Conservation (phyloP, 1,139 yeast genomes). For the Protomyces lactucae-debilis region DNA sequence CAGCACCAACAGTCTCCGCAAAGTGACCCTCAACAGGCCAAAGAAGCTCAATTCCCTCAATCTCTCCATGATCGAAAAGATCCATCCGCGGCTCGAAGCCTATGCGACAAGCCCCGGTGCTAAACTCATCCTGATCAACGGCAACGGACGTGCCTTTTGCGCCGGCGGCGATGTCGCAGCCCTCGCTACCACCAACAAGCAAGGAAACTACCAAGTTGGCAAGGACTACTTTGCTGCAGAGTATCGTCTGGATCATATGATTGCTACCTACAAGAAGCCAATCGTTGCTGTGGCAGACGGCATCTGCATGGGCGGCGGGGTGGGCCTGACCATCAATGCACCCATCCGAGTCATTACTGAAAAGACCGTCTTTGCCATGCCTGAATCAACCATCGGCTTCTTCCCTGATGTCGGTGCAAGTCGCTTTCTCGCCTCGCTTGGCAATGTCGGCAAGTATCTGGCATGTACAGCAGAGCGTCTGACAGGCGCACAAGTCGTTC, state of each 20-base stretch:
- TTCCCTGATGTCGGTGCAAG: slow-evolving; percentile 96
- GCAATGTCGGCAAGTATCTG: slow-evolving; percentile 75
- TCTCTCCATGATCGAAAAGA: slow-evolving; percentile 68
- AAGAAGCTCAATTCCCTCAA: slow-evolving; percentile 80
- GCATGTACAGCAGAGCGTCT: slow-evolving; percentile 82
- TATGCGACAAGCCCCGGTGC: neutral
- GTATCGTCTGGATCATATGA: slow-evolving; percentile 71
- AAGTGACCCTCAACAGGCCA: slow-evolving; percentile 73
- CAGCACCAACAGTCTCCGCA: slow-evolving; percentile 62
- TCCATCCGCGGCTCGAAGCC: slow-evolving; percentile 57
- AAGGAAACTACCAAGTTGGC: slow-evolving; percentile 43
- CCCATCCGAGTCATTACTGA: slow-evolving; percentile 92
- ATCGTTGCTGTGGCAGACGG: slow-evolving; percentile 82
- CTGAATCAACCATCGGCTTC: slow-evolving; percentile 95
- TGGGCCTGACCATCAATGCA: slow-evolving; percentile 85
- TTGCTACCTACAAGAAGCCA: slow-evolving; percentile 81
- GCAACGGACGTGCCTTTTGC: slow-evolving; percentile 10
- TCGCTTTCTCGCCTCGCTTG: slow-evolving; percentile 76
- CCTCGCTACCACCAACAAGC: slow-evolving; percentile 39
- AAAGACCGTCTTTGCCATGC: slow-evolving; percentile 89
- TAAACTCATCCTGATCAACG: slow-evolving; percentile 15
- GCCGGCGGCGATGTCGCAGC: slow-evolving; percentile 38
- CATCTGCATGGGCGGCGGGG: slow-evolving; percentile 96
- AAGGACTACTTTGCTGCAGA: slow-evolving; percentile 63
- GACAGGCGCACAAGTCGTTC: slow-evolving; percentile 69